Evolutionary conservation across 345 rosid genomes (phyloP), one percentile per base, ranked within the genome.

Genomic region (Hibiscus mutabilis): DNA sequence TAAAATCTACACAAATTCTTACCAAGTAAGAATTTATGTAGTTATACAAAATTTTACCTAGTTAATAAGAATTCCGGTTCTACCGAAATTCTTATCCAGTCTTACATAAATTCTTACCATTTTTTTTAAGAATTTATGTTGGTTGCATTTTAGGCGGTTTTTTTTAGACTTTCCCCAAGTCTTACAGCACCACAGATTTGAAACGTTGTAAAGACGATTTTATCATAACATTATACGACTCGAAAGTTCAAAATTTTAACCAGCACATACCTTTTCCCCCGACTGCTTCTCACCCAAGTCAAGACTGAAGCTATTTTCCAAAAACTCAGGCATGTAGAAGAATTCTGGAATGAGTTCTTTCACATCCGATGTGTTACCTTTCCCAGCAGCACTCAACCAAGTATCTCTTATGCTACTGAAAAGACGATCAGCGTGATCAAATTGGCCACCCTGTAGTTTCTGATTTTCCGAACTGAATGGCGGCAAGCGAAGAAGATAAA

Each of bases 401-500:
- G 99, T 96, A 62, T 92, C 99, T 88, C 84, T 82, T 71, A 96
- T 75, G 75, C 94, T 83, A 81, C 87, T 91, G 77, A 96, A 96
- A 74, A 96, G 98, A 73, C 99, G 90, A 87, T 96, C 99, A 76
- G 99, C 99, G 79, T 96, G 99, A 81, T 96, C 99, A 66, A 96
- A 96, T 82, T 96, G 97, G 64, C 99, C 99, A 22, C 99, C 99
- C 77, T 96, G 99, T 64, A 96, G 91, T 88, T 96, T 96, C 87
- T 92, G 99, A 80, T 96, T 96, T 82, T 96, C 99, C 35, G 81
- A 74, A 81, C 99, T 96, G 79, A 92, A 96, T 69, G 99, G 99
- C 31, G 98, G 98, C 75, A 96, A 79, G 63, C 99, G 99, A 67
- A 96, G 84, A 79, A 96, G 99, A 82, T 92, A 96, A 83, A 96